These are phyloP conservation scores for Suillus hirtellus DNA, from an alignment of 768 basidiomycete genomes.

Conservation along the genomic window DNA sequence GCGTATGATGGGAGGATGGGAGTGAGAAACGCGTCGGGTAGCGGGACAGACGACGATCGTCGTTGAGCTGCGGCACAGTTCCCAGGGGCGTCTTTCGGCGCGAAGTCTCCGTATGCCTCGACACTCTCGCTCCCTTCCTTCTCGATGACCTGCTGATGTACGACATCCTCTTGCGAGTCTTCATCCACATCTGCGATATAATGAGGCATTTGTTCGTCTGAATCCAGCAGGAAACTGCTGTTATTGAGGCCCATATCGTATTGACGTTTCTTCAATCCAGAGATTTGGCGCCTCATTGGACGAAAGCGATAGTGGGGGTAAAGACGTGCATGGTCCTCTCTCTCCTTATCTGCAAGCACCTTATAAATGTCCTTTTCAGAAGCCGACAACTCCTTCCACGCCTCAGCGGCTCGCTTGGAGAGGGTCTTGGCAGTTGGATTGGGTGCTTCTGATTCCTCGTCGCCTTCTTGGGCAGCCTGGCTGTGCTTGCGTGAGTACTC, in stretches of 20 bases:
- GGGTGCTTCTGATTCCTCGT: conserved; percentile 26
- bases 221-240: conserved; percentile 7
- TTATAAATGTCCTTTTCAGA: conserved; percentile 53
- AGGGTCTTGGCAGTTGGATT: conserved; percentile 50
- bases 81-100: not conserved
- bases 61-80: not conserved
- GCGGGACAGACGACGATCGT: conserved; percentile 16
- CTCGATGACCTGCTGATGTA: not conserved
- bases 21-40: conserved; percentile 1
- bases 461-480: conserved; percentile 36
- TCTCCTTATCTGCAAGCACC: conserved; percentile 54
- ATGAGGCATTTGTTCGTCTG: conserved; percentile 5
- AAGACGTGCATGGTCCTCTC: conserved; percentile 52
- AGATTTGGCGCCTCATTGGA: conserved; percentile 45
- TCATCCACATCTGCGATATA: not conserved
- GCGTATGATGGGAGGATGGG: not conserved
- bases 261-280: conserved; percentile 19
- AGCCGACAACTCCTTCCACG: conserved; percentile 62
- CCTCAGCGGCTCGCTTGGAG: conserved; percentile 75
- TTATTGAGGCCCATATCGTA: conserved; percentile 21
- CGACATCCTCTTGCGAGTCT: not conserved
- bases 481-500: conserved; percentile 54
- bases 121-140: not conserved
- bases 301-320: conserved; percentile 68
- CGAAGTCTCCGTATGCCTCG: not conserved